phyloP scores from a whole-genome alignment of 2,329 filamentous ascomycete species.

The Diaporthe destruens region DNA sequence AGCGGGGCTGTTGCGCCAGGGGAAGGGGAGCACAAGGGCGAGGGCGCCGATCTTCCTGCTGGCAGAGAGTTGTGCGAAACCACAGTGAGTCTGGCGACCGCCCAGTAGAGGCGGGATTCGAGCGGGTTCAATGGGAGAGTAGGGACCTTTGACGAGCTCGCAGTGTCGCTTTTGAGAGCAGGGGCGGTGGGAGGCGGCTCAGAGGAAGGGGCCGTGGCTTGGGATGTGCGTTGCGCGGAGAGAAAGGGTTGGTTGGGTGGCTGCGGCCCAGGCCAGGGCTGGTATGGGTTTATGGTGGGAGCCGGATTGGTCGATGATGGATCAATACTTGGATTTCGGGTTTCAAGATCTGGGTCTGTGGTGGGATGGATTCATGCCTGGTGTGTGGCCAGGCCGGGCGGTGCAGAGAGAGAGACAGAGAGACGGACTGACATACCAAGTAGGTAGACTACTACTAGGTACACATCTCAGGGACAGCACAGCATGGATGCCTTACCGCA shows the following conservation, averaged over 20 bases:
- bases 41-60: slow-evolving; percentile 18
- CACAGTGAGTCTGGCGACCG: background rate
- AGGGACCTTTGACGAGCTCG: slow-evolving; percentile 12
- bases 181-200: background rate
- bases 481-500: background rate
- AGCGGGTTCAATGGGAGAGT: slow-evolving; percentile 10
- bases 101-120: background rate
- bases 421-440: too few relatives aligned
- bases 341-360: slow-evolving; percentile 30
- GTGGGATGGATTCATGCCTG: slow-evolving; percentile 33
- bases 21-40: background rate
- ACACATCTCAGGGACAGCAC: slow-evolving; percentile 26
- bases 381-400: background rate
- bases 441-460: too few relatives aligned
- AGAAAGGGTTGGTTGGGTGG: slow-evolving; percentile 19
- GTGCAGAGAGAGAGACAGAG: too few relatives aligned
- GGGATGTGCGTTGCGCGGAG: slow-evolving; percentile 1
- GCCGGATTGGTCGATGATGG: slow-evolving; percentile 18
- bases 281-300: slow-evolving; percentile 6
- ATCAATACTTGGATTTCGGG: slow-evolving; percentile 11
- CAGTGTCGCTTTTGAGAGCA: slow-evolving; percentile 1
- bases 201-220: slow-evolving; percentile 12
- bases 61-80: background rate
- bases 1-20: slow-evolving; percentile 22
- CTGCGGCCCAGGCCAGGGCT: slow-evolving; percentile 26